Base-by-base conservation (phyloP, 2,329 filamentous ascomycete species). In the Fusarium sp. region DNA sequence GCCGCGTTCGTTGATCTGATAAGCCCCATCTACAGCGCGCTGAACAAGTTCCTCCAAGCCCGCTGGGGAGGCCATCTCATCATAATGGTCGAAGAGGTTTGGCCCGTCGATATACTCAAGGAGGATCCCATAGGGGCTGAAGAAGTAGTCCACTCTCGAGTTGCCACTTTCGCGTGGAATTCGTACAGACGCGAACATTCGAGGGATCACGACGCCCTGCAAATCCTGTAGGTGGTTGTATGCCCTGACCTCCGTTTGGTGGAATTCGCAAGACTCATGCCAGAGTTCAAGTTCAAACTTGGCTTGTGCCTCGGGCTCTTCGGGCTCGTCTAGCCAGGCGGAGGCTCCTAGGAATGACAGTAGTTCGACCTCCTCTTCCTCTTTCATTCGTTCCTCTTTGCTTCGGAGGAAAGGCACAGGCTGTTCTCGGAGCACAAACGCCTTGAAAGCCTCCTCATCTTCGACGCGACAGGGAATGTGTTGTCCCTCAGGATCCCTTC, bases 101-200 rank as follows among this genome's bases (percentile, higher is more conserved):
- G 1, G 9, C 5, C 43, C 30, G 11, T 29, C 20, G 5, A 49
- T 49, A 3, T 6, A 8, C 18, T 49, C 5, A 14, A 56, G 8
- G 6, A 56, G 22, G 14, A 56, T 30, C 1, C 53, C 53, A 18
- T 22, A n/a, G 14, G 47, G 29, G 3, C 53, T 34, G 32, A 18
- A 11, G 3, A 40, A 6, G 5, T 49, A 56, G 0, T n/a, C 30
- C 2, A 27, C 2, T 5, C 12, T 16, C 5, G 15, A 1, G 5
- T 1, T 0, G 20, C 16, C 9, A 7, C 20, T 24, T 14, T 1
- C 4, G 14, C 10, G 2, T 9, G 14, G 9, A 7, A 56, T 4
- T 8, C 18, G 43, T 3, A 56, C 53, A 20, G 46, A n/a, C 3
- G 43, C 53, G 2, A 8, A 49, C 6, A 40, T 7, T 3, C 15